Percentiles rank a stretch among this genome's conserved stretches.
Conservation (phyloP, 2,329 filamentous ascomycete species). For the Diatrype stigma region DNA sequence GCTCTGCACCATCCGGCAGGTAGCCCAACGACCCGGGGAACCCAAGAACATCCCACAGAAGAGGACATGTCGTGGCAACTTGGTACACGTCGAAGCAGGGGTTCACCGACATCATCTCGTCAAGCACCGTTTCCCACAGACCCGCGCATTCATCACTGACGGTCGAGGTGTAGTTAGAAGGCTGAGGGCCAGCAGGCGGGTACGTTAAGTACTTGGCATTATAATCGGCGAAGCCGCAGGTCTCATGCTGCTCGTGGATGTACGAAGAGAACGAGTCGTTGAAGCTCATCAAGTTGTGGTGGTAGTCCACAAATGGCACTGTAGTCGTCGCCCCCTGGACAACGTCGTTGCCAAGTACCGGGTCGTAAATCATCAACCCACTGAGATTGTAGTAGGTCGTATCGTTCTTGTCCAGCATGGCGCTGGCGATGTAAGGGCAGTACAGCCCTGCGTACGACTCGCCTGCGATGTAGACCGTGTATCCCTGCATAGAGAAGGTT, state of each 20-base stretch:
- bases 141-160: constrained; percentile 46
- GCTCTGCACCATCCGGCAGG: constrained; percentile 52
- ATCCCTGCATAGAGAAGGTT: constrained; percentile 48
- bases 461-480: constrained; percentile 51
- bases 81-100: constrained; percentile 70
- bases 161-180: constrained; percentile 37
- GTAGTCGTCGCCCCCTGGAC: constrained; percentile 38
- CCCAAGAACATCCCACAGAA: constrained; percentile 55
- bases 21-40: constrained; percentile 63
- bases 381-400: constrained; percentile 47
- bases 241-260: constrained; percentile 46
- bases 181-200: constrained; percentile 56
- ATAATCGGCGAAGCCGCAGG: constrained; percentile 56
- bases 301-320: constrained; percentile 53
- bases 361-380: constrained; percentile 61
- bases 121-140: constrained; percentile 48
- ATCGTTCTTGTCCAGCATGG: constrained; percentile 44
- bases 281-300: constrained; percentile 51
- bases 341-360: constrained; percentile 50
- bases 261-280: constrained; percentile 51
- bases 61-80: constrained; percentile 61
- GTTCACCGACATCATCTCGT: constrained; percentile 48
- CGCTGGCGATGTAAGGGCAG: constrained; percentile 53
- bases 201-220: constrained; percentile 54
- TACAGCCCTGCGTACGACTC: constrained; percentile 52